Evolutionary conservation across 345 rosid species (phyloP).

Genomic region (Angophora floribunda): DNA sequence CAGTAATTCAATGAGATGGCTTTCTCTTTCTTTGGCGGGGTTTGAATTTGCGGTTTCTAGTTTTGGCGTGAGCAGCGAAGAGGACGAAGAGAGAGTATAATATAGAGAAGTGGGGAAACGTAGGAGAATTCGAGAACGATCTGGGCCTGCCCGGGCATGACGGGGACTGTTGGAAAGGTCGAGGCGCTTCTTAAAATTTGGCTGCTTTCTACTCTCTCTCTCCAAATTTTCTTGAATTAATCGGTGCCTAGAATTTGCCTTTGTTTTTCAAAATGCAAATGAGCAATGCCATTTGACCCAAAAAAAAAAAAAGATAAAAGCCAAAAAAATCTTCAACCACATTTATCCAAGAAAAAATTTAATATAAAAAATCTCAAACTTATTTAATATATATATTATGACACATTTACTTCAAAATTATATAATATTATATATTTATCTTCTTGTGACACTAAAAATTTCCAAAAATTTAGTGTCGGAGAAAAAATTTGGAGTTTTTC

Average conservation of each 20-base stretch:
- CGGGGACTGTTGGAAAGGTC: not conserved
- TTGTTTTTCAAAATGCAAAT: not conserved
- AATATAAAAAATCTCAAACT: too few species aligned
- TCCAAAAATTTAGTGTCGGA: too few species aligned
- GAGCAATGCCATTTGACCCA: not conserved
- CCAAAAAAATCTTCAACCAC: too few species aligned
- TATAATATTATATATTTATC: too few species aligned
- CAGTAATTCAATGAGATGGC: rapidly evolving
- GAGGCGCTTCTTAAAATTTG: not conserved
- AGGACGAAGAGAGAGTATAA: not conserved
- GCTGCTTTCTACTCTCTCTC: not conserved
- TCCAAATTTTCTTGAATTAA: not conserved
- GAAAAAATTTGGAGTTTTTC: too few species aligned
- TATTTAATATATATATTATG: too few species aligned
- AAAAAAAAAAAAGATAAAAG: not conserved
- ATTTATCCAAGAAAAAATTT: too few species aligned
- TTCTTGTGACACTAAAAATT: too few species aligned
- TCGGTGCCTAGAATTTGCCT: not conserved
- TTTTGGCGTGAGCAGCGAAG: not conserved
- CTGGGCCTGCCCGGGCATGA: not conserved
- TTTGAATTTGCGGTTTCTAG: not conserved
- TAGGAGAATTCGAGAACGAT: not conserved
- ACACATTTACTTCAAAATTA: too few species aligned
- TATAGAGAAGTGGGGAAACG: not conserved
- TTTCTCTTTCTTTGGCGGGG: not conserved